Evolutionary conservation across 768 basidiomycete genomes (phyloP), one percentile per base, ranked within the genome.

Genomic region (Agaricus blazei): DNA sequence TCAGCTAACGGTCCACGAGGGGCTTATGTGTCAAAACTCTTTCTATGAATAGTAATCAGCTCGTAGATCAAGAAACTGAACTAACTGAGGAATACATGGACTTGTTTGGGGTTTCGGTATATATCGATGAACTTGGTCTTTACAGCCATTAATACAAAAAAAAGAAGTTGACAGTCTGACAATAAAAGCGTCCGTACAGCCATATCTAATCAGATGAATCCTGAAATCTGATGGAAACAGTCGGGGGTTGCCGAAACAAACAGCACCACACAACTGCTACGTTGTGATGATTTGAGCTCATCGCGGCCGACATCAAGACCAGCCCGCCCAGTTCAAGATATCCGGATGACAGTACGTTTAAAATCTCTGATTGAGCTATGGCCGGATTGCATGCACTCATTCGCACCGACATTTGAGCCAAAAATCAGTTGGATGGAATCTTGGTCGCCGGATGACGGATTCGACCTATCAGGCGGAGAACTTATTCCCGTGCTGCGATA

Each of bases 301-400:
- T 41, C n/a, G 19, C 24, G 41, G 40, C 23, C 48, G 54, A 50
- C 54, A 37, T 50, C 54, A 56, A 56, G 48, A 43, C 47, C 28
- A 45, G 54, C 54, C 40, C 42, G 48, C 48, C 49, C 41, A 23
- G 48, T 41, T 56, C 54, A 56, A 56, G 48, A 50, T 42, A 43
- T 23, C 44, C 54, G 41, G 31, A 56, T 56, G 54, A 23, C 47
- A 44, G 54, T 56, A 50, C 40, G 54, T 56, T 28, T 48, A 19
- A 24, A 43, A 50, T 50, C 29, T 37, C 41, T 56, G 34, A n/a
- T 27, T 9, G 9, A 8, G 14, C 48, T 31, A 43, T 50, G 31
- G 11, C 34, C 24, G 26, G 48, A 43, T 50, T 42, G 54, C 48
- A 45, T 50, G 28, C 24, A 23, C 28, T 23, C 15, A 40, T 24